Conservation (phyloP, 345 rosid genomes). For the Salix dunnii region DNA sequence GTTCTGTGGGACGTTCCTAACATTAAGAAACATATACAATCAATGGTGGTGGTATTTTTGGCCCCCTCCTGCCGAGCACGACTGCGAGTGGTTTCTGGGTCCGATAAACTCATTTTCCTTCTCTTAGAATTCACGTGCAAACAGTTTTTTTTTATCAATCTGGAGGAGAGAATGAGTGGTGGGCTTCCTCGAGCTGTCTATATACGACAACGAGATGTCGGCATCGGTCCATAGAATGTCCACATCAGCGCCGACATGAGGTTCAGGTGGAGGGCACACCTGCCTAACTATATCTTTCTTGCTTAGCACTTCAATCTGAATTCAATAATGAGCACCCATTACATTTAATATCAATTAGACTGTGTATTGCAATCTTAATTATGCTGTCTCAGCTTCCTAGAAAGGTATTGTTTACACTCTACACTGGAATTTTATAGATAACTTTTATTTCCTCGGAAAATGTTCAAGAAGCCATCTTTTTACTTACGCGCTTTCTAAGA, state of each 20-base stretch:
- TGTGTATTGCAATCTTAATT: conserved; percentile 4
- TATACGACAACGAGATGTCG: not conserved
- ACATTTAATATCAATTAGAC: not conserved
- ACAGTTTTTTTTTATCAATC: not conserved
- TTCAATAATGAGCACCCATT: not conserved
- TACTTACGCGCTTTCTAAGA: too few relatives aligned
- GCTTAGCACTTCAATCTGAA: not conserved
- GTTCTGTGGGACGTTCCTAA: not conserved
- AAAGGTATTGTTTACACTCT: not conserved
- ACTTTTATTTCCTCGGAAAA: not conserved
- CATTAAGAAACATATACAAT: too few relatives aligned
- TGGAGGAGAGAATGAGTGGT: too few relatives aligned
- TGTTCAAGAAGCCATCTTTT: not conserved
- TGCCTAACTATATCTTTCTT: conserved; percentile 12
- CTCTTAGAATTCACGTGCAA: not conserved
- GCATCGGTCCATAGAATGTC: conserved; percentile 2
- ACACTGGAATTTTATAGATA: not conserved
- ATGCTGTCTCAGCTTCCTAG: conserved; percentile 19
- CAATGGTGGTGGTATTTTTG: too few relatives aligned
- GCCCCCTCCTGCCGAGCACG: not conserved
- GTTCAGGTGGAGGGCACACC: conserved; percentile 28
- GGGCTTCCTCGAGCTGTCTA: not conserved
- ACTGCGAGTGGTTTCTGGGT: not conserved
- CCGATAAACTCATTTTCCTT: not conserved
- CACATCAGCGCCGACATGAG: conserved; percentile 25